Conservation (phyloP, 2,329 filamentous ascomycete species). For the Thelonectria rubi region DNA sequence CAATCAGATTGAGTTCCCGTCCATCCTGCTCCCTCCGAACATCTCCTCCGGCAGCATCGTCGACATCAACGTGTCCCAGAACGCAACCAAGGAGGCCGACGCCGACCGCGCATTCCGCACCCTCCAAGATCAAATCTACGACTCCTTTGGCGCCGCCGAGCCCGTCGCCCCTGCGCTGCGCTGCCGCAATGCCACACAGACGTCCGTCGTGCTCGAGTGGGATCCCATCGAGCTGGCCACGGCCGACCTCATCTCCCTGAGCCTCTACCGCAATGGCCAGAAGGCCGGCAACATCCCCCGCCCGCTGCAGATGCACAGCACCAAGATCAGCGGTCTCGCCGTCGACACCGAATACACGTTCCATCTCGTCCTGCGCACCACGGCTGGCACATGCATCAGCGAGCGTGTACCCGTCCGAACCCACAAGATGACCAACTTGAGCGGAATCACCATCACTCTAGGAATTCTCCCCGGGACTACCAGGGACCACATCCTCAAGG, state of each 20-base stretch:
- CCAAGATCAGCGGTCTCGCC: conserved; percentile 96
- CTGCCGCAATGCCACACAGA: conserved; percentile 97
- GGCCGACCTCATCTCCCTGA: conserved; percentile 87
- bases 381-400: conserved; percentile 84
- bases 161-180: conserved; percentile 82
- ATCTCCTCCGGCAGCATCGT: conserved; percentile 97
- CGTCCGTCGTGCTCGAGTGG: conserved; percentile 98
- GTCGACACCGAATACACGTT: conserved; percentile 97
- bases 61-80: conserved; percentile 94
- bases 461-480: conserved; percentile 81
- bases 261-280: conserved; percentile 92
- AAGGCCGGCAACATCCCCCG: conserved; percentile 96
- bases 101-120: conserved; percentile 79
- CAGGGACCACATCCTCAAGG: conserved; percentile 76
- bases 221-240: conserved; percentile 93
- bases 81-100: conserved; percentile 78
- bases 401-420: conserved; percentile 88
- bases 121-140: conserved; percentile 90
- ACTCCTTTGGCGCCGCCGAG: conserved; percentile 82
- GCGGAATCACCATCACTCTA: conserved; percentile 92
- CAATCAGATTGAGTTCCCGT: conserved; percentile 93
- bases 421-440: conserved; percentile 98
- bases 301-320: conserved; percentile 87
- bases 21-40: conserved; percentile 92
- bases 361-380: conserved; percentile 89